Percentiles rank a stretch among this genome's conserved stretches.
Evolutionary conservation across 2,329 filamentous ascomycete species (phyloP).

Genomic region (Diaporthe sp.): DNA sequence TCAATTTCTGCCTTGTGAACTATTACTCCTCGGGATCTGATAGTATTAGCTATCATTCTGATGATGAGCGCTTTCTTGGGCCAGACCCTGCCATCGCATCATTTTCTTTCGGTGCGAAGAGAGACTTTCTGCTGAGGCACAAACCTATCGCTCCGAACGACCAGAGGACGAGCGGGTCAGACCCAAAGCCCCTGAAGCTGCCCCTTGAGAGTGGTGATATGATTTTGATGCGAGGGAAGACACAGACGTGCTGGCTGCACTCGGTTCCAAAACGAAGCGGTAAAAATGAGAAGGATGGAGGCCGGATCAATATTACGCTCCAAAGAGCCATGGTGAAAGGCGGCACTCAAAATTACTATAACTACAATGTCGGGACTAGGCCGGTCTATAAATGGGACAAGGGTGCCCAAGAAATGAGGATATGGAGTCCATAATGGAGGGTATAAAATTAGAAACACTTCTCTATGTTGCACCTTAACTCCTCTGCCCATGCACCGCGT

Average conservation of each 20-base stretch:
- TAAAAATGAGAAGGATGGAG: conserved; percentile 69
- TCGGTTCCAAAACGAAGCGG: conserved; percentile 80
- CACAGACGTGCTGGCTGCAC: conserved; percentile 82
- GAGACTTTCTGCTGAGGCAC: conserved; percentile 84
- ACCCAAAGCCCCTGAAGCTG: conserved; percentile 59
- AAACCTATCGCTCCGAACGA: conserved; percentile 64
- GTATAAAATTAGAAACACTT: conserved; percentile 33
- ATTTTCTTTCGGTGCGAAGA: conserved; percentile 75
- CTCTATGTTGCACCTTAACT: conserved; percentile 27
- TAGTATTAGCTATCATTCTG: conserved; percentile 83
- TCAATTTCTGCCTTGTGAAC: conserved; percentile 85
- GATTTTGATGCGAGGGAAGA: conserved; percentile 80
- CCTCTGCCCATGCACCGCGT: conserved; percentile 27
- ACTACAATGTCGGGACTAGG: conserved; percentile 82
- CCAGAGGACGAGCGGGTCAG: conserved; percentile 37
- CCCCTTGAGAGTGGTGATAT: conserved; percentile 77
- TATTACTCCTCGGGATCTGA: conserved; percentile 84
- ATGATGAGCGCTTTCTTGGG: conserved; percentile 83
- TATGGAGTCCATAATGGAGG: conserved; percentile 44
- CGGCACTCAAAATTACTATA: conserved; percentile 86
- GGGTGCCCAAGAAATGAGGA: conserved; percentile 58
- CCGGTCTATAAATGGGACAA: conserved; percentile 76
- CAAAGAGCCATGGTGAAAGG: conserved; percentile 75
- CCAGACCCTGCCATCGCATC: conserved; percentile 77
- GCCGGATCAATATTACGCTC: conserved; percentile 83